Evolutionary conservation across 805 yeast genomes (phyloP), one percentile per base, ranked within the genome.

Genomic region (Nakazawaea peltata): DNA sequence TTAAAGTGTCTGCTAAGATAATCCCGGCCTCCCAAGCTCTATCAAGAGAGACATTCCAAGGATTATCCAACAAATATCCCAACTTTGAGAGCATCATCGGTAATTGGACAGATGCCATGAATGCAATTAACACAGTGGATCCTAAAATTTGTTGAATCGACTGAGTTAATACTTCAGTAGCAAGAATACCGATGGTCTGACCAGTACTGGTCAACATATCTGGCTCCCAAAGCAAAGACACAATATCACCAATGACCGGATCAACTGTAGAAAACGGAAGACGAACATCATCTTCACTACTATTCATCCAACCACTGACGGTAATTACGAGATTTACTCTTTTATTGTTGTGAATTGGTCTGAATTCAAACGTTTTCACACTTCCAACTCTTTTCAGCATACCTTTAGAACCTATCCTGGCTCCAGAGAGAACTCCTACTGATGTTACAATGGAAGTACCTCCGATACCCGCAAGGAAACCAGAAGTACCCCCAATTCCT

Each of bases 241-340:
- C 84, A 45, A 92, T 60, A 54, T 92, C 99, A 13, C 99, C 99
- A 90, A 90, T 87, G 0, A 90, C 85, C 0, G 98, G 98, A 51
- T 94, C 98, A 7, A 92, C 83, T 0, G 98, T 92, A 1, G 95
- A 83, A 52, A 88, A 92, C 2, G 98, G 98, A 43, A 92, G 69
- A 51, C 99, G 69, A 15, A 92, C 90, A 69, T 92, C 99, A 75
- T 92, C 99, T 48, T 78, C 75, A 40, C 78, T 81, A 54, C 96
- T 94, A 36, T 80, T 81, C 90, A 92, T 87, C 99, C 99, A 92
- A 1, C 99, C 99, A 34, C 94, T 77, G 0, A 94, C 87, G 2
- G 97, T 88, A 14, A 92, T 59, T 36, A 90, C 81, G 45, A 88
- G 63, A 51, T 86, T 90, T 3, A 94, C 79, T 33, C 98, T 67